These are phyloP conservation scores for Arthroderma uncinatum DNA, from an alignment of 2,329 filamentous ascomycete species.

Conservation along the genomic window DNA sequence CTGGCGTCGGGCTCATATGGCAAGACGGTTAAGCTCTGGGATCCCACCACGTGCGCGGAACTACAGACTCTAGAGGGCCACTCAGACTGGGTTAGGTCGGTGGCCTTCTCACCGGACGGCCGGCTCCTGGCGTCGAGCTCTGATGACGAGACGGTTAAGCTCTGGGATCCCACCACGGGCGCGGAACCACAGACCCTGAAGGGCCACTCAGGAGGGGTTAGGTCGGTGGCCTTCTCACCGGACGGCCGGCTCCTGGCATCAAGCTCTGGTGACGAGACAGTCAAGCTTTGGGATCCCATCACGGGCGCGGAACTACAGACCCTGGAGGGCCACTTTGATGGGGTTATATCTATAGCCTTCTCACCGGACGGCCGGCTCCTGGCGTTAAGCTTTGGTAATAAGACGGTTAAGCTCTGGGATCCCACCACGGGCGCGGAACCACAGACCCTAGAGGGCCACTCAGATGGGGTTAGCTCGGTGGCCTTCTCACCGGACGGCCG, in stretches of 20 bases:
- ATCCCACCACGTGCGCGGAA: constrained; percentile 71
- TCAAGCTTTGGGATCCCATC: background rate
- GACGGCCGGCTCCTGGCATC: constrained; percentile 51
- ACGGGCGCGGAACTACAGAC: constrained; percentile 11
- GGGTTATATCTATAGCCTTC: constrained; percentile 18
- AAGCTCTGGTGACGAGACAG: constrained; percentile 29
- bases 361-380: constrained; percentile 16
- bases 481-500: constrained; percentile 4
- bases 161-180: constrained; percentile 7
- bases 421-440: background rate
- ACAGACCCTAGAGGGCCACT: background rate
- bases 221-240: constrained; percentile 2
- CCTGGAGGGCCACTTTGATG: constrained; percentile 16
- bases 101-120: constrained; percentile 5
- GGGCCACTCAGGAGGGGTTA: background rate
- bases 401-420: constrained; percentile 16
- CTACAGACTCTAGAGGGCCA: constrained; percentile 54
- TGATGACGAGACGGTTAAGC: constrained; percentile 1
- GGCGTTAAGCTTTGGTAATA: background rate
- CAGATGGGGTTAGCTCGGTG: background rate
- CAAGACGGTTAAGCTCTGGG: constrained; percentile 94
- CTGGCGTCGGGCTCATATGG: constrained; percentile 91
- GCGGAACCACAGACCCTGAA: background rate
- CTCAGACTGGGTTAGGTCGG: background rate
- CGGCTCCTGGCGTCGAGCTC: constrained; percentile 42